Percentiles rank a stretch among this genome's conserved stretches.
phyloP scores from a whole-genome alignment of 2,329 filamentous ascomycete species.

The Claviceps pazoutovae region DNA sequence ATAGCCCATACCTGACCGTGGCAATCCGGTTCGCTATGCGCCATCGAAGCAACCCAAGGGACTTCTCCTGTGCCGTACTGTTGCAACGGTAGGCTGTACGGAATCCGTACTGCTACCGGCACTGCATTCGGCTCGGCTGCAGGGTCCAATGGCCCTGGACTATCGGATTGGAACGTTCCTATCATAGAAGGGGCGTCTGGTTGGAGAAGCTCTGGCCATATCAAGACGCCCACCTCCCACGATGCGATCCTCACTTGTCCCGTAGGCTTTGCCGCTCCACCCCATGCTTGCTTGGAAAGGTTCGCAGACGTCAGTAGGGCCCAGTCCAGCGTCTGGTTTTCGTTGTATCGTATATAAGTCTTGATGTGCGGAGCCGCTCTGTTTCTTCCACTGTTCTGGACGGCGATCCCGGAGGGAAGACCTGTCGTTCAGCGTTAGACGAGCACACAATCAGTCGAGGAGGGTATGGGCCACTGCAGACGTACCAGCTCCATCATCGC shows the following conservation, averaged over 20 bases:
- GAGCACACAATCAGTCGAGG: background rate
- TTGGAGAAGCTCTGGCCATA: slow-evolving; percentile 56
- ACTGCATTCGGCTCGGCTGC: slow-evolving; percentile 14
- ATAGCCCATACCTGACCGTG: slow-evolving; percentile 27
- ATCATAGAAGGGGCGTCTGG: slow-evolving; percentile 43
- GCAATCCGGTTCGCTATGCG: slow-evolving; percentile 49
- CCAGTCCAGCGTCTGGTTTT: slow-evolving; percentile 55
- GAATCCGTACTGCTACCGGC: slow-evolving; percentile 59
- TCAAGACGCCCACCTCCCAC: slow-evolving; percentile 70
- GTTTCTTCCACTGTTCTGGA: slow-evolving; percentile 42
- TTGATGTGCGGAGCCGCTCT: slow-evolving; percentile 79
- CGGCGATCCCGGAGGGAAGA: slow-evolving; percentile 9
- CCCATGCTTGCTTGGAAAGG: slow-evolving; percentile 81
- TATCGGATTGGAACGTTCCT: slow-evolving; percentile 51
- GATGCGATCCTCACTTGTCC: slow-evolving; percentile 60
- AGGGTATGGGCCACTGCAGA: background rate
- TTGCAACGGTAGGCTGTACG: slow-evolving; percentile 67
- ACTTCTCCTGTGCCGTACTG: slow-evolving; percentile 48
- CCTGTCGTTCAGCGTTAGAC: slow-evolving; percentile 10
- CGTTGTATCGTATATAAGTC: slow-evolving; percentile 60
- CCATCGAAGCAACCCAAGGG: slow-evolving; percentile 62
- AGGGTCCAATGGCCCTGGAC: slow-evolving; percentile 20
- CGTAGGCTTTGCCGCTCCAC: slow-evolving; percentile 41
- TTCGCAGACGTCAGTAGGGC: slow-evolving; percentile 85
- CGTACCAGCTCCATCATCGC: slow-evolving; percentile 17